Base-by-base conservation (phyloP, 495 filamentous ascomycete species). In the Trichoderma reesei region DNA sequence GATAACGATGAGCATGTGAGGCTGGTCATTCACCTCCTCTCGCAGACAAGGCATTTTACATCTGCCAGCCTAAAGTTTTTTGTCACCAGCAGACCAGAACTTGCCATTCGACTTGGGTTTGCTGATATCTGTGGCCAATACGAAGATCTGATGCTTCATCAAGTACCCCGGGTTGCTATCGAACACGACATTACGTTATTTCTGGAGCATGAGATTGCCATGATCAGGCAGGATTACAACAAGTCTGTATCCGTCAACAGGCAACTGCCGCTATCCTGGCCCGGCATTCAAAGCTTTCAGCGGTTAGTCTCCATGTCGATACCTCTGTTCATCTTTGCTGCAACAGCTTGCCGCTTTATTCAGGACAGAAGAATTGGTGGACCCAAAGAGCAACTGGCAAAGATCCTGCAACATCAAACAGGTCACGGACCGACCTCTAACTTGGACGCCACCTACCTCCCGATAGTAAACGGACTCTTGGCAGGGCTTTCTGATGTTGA, bases 281-380 rank as follows among this genome's bases (percentile, higher is more conserved):
- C 80, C 2, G 72, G 74, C 3, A 20, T 69, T 20, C 6, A 68
- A 9, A 46, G 20, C 9, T 69, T 78, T 59, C 5, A 68, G 33
- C 36, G 16, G 13, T 69, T 83, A 1, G 72, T 72, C 6, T 39
- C 73, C 26, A 73, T 70, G 61, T 71, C 79, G 14, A 68, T 69
- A 39, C 74, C 75, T 41, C 61, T 80, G 2, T 80, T 81, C 67
- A 81, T 81, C 44, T 79, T 71, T 63, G 73, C 75, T 9, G 70
- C 75, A n/a, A 80, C 77, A 11, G 72, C 70, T 18, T 80, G 77
- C 63, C 72, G 73, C 14, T 80, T 74, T 59, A 68, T 75, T 26
- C 13, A 61, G 7, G 71, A 72, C 33, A 61, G 67, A 5, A 59
- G 56, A 62, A 36, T 39, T 18, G 56, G 65, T 38, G 38, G 61